phyloP scores from a whole-genome alignment of 805 yeast genomes.

The Metschnikowia aberdeeniae region DNA sequence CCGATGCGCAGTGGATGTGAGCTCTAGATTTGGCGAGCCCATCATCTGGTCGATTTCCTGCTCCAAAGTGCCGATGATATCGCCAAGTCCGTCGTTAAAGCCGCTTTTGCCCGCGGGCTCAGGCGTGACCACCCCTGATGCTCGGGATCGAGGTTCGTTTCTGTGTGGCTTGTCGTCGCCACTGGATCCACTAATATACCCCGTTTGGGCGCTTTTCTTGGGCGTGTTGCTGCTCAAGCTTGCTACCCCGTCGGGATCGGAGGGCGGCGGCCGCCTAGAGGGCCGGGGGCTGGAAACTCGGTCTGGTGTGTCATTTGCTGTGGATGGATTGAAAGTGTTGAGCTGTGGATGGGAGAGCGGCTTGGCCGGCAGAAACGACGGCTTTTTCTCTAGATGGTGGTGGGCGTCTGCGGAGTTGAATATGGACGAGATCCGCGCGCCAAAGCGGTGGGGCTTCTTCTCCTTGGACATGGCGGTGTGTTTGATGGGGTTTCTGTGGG shows the following conservation, averaged over 20 bases:
- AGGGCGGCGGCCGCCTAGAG: not conserved
- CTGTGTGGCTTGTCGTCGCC: too few relatives aligned
- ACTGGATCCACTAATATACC: too few relatives aligned
- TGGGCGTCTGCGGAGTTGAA: slow-evolving; percentile 18
- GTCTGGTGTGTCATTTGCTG: not conserved
- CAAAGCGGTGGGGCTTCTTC: slow-evolving; percentile 19
- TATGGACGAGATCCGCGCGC: slow-evolving; percentile 29
- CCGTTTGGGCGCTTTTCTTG: too few relatives aligned
- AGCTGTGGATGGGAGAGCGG: slow-evolving; percentile 5
- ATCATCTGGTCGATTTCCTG: slow-evolving; percentile 22
- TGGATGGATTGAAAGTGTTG: not conserved
- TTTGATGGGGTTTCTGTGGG: not conserved
- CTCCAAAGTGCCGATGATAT: slow-evolving; percentile 24
- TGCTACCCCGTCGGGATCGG: too few relatives aligned
- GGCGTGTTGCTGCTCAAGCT: too few relatives aligned
- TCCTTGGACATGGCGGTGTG: slow-evolving; percentile 11
- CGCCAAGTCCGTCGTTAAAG: slow-evolving; percentile 10
- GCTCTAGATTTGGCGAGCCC: slow-evolving; percentile 1
- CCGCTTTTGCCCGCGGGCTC: too few relatives aligned
- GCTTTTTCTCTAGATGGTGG: slow-evolving; percentile 5
- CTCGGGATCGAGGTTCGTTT: too few relatives aligned
- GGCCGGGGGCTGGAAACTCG: not conserved
- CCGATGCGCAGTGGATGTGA: not conserved
- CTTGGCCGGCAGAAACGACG: not conserved
- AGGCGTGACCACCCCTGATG: too few relatives aligned